Evolutionary conservation across 2,329 filamentous ascomycete species (phyloP).

Genomic region (Colletotrichum sojae): DNA sequence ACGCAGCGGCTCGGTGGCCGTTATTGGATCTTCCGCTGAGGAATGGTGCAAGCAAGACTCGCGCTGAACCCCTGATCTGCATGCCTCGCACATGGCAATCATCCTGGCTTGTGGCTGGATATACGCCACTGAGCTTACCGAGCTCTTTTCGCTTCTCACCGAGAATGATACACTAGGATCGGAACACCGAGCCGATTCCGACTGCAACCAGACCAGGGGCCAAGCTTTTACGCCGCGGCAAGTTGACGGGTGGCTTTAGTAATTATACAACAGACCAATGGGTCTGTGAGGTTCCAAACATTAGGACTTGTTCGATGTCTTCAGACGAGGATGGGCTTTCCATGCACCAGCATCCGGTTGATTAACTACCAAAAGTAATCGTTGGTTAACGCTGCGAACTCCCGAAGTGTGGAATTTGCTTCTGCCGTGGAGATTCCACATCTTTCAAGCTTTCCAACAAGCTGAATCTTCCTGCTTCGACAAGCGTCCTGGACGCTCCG

Average conservation of each 20-base stretch:
- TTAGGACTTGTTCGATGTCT: too few species aligned
- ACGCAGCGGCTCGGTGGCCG: not conserved
- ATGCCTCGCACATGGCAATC: not conserved
- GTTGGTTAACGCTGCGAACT: too few species aligned
- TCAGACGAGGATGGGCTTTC: too few species aligned
- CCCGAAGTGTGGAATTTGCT: too few species aligned
- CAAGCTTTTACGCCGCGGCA: not conserved
- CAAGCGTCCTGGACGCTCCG: too few species aligned
- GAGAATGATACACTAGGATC: not conserved
- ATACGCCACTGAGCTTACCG: not conserved
- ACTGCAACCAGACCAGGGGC: not conserved
- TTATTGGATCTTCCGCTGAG: not conserved
- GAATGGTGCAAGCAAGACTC: not conserved
- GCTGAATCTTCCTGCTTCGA: too few species aligned
- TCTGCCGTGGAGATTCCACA: too few species aligned
- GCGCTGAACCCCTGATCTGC: slow-evolving; percentile 5
- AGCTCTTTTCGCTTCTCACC: not conserved
- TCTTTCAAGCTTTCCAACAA: too few species aligned
- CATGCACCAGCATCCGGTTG: too few species aligned
- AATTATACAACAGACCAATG: too few species aligned
- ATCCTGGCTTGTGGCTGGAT: not conserved
- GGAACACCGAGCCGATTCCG: not conserved
- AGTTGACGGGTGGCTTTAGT: not conserved
- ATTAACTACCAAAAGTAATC: too few species aligned
- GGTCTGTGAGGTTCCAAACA: too few species aligned